Conservation (phyloP, 306 rosid species). For the Spatholobus suberectus region DNA sequence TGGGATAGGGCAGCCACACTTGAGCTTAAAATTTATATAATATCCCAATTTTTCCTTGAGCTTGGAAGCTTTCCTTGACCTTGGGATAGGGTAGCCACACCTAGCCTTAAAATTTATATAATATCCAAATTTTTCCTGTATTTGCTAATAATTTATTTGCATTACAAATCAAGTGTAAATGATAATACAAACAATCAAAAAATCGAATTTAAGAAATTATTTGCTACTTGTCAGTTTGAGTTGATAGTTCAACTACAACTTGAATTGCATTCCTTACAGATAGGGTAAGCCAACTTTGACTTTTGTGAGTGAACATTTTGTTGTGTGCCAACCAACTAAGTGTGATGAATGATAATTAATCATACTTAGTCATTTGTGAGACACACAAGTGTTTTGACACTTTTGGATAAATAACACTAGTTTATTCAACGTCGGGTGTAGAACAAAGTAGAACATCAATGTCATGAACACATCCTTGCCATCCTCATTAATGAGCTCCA, state of each 20-base stretch:
- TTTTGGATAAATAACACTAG: background rate
- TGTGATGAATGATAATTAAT: too few species aligned
- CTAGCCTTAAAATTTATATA: conserved; percentile 4
- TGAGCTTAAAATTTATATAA: background rate
- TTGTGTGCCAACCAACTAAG: too few species aligned
- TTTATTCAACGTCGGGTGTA: background rate
- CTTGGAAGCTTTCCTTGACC: background rate
- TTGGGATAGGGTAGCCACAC: background rate
- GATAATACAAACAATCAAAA: background rate
- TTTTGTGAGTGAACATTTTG: background rate
- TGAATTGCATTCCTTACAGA: background rate
- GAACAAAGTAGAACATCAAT: background rate
- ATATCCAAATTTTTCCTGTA: background rate
- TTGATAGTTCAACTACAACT: background rate
- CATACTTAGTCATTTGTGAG: background rate
- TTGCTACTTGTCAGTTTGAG: background rate
- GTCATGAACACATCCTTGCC: background rate
- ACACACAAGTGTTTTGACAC: background rate
- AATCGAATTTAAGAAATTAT: background rate
- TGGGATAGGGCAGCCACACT: background rate
- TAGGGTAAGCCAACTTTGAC: background rate
- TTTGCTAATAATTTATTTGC: background rate
- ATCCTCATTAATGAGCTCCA: too few species aligned
- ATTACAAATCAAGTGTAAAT: background rate
- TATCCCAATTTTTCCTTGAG: background rate